phyloP scores from a whole-genome alignment of 2,329 filamentous ascomycete species.

The Calonectria naviculata region DNA sequence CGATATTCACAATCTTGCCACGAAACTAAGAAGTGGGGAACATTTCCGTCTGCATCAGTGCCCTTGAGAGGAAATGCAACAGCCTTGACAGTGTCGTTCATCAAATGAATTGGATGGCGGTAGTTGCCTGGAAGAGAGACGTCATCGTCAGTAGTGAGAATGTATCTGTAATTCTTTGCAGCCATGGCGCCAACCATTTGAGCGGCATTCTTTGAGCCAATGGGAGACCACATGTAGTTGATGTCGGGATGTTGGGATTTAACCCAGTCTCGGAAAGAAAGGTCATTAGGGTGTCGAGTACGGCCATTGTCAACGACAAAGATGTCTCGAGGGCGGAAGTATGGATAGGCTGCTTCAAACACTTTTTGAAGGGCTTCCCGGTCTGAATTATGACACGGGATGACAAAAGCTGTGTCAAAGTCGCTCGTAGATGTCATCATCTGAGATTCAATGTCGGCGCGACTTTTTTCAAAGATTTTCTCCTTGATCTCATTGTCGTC shows the following conservation, averaged over 20 bases:
- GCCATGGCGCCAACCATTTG: conserved; percentile 24
- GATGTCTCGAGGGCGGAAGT: conserved; percentile 22
- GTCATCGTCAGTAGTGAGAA: conserved; percentile 22
- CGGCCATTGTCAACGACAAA: conserved; percentile 22
- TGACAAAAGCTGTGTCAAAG: conserved; percentile 14
- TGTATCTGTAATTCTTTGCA: conserved; percentile 18
- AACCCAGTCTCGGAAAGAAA: conserved; percentile 23
- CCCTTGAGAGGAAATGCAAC: conserved; percentile 19
- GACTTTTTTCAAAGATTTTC: not conserved
- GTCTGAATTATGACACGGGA: conserved; percentile 23
- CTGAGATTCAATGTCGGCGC: not conserved
- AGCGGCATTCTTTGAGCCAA: conserved; percentile 24
- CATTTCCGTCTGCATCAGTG: conserved; percentile 10
- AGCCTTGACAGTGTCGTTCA: conserved; percentile 16
- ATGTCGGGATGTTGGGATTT: conserved; percentile 20
- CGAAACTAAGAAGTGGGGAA: conserved; percentile 7
- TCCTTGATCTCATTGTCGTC: not conserved
- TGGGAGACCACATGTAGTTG: conserved; percentile 25
- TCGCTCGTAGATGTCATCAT: not conserved
- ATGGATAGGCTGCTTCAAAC: conserved; percentile 19
- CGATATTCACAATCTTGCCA: conserved; percentile 25
- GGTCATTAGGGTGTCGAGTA: conserved; percentile 12
- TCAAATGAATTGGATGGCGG: conserved; percentile 17
- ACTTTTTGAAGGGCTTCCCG: conserved; percentile 15
- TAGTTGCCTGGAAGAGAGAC: conserved; percentile 21